A percentile compares a stretch with the other conserved stretches of the same genome.
These are phyloP conservation scores for Irpex sp. DNA, from an alignment of 1,284 basidiomycete species.

Conservation along the genomic window DNA sequence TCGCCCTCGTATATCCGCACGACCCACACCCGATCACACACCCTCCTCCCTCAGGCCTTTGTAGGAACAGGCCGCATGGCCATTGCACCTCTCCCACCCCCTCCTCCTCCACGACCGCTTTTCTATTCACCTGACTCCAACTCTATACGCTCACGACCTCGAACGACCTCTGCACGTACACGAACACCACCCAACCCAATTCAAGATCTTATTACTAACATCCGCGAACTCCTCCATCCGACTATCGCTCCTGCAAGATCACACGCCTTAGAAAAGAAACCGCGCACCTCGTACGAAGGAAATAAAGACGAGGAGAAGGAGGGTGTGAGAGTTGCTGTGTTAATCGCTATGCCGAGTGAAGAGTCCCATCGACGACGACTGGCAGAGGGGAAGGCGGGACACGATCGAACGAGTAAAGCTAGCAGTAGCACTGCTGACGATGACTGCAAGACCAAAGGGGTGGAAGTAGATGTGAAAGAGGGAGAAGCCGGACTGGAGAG, in stretches of 20 bases:
- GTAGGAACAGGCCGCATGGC: background rate
- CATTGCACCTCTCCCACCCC: background rate
- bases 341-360: conserved; percentile 11
- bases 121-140: background rate
- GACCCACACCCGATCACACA: background rate
- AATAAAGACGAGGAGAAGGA: background rate
- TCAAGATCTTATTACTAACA: background rate
- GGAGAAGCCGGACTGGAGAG: background rate
- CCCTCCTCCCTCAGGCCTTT: background rate
- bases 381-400: background rate
- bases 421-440: background rate
- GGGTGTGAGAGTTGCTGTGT: conserved; percentile 10
- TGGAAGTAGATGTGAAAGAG: background rate
- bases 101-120: background rate
- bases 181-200: background rate
- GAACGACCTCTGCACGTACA: background rate
- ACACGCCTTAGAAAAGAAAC: background rate
- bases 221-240: background rate
- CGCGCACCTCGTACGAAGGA: background rate
- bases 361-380: background rate
- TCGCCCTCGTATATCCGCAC: background rate
- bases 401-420: background rate
- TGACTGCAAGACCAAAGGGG: no score
- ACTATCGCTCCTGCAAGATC: background rate
- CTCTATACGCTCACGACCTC: background rate